These are phyloP conservation scores for Stylonectria norvegica DNA, from an alignment of 2,329 filamentous ascomycete species.

Conservation along the genomic window DNA sequence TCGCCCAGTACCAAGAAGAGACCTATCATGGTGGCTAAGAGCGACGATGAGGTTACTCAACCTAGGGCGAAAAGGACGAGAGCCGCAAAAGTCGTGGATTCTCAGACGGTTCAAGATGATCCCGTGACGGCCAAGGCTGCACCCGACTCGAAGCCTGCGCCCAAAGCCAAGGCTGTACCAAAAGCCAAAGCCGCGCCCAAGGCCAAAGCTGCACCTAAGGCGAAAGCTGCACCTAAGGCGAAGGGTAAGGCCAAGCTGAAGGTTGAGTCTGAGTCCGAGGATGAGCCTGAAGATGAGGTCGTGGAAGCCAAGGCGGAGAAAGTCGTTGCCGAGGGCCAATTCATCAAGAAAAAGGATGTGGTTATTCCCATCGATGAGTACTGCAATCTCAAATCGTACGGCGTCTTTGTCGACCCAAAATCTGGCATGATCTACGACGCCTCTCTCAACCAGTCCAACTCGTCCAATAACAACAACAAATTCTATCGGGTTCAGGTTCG, in stretches of 20 bases:
- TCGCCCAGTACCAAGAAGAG: conserved; percentile 22
- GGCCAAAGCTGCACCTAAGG: conserved; percentile 13
- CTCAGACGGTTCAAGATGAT: too few species aligned
- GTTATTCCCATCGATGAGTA: conserved; percentile 51
- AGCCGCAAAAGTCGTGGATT: conserved; percentile 10
- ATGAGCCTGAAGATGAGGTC: conserved; percentile 28
- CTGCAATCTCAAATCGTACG: conserved; percentile 35
- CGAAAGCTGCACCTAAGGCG: conserved; percentile 29
- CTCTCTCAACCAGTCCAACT: conserved; percentile 73
- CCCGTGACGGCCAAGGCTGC: conserved; percentile 21
- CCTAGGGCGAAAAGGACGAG: conserved; percentile 17
- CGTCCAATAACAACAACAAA: conserved; percentile 73
- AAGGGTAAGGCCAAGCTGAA: conserved; percentile 21
- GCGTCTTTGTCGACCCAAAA: conserved; percentile 64
- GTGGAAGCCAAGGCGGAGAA: conserved; percentile 35
- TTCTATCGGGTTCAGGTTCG: conserved; percentile 72
- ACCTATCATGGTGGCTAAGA: conserved; percentile 19
- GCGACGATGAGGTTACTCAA: conserved; percentile 16
- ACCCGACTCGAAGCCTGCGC: conserved; percentile 39
- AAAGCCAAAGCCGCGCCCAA: conserved; percentile 22
- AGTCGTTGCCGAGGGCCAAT: conserved; percentile 41
- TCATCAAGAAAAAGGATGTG: conserved; percentile 44
- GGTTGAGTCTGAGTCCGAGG: conserved; percentile 19
- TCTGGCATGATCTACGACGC: conserved; percentile 70
- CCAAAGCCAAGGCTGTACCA: conserved; percentile 19